phyloP scores from a whole-genome alignment of 768 basidiomycete genomes.

The Favolaschia claudopus region DNA sequence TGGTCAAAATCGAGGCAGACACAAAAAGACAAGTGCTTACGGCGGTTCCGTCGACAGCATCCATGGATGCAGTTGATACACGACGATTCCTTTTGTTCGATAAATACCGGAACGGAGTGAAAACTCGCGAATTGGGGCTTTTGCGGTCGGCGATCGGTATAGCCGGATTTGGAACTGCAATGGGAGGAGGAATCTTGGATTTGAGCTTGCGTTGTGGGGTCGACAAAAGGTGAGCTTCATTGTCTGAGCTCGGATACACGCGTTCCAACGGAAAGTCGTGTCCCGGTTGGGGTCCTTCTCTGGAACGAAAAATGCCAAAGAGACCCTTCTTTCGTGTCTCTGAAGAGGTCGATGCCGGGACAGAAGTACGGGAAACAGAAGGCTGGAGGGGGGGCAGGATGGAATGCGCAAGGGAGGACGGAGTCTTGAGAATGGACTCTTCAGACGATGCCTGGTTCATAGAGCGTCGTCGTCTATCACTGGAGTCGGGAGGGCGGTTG shows the following conservation, averaged over 20 bases:
- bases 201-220: conserved; percentile 23
- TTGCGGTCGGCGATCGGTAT: conserved; percentile 48
- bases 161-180: conserved; percentile 29
- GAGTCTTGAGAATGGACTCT: conserved; percentile 66
- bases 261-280: too few relatives aligned
- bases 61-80: conserved; percentile 76
- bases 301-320: conserved; percentile 39
- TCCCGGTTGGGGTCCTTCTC: conserved; percentile 7
- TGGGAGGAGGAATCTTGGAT: conserved; percentile 10
- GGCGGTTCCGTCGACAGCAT: conserved; percentile 81
- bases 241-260: conserved; percentile 16
- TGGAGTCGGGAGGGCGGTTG: background rate
- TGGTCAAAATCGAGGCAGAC: conserved; percentile 12
- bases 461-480: conserved; percentile 6
- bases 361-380: conserved; percentile 47
- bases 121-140: conserved; percentile 54
- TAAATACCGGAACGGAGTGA: conserved; percentile 71
- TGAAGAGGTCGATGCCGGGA: conserved; percentile 46
- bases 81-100: conserved; percentile 66
- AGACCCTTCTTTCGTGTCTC: conserved; percentile 45
- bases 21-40: conserved; percentile 52
- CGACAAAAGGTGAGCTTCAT: conserved; percentile 21
- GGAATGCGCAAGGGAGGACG: conserved; percentile 67
- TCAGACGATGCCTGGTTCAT: conserved; percentile 49
- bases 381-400: conserved; percentile 45